Base-by-base conservation (phyloP, 345 rosid genomes). In the Gynandropsis gynandra region DNA sequence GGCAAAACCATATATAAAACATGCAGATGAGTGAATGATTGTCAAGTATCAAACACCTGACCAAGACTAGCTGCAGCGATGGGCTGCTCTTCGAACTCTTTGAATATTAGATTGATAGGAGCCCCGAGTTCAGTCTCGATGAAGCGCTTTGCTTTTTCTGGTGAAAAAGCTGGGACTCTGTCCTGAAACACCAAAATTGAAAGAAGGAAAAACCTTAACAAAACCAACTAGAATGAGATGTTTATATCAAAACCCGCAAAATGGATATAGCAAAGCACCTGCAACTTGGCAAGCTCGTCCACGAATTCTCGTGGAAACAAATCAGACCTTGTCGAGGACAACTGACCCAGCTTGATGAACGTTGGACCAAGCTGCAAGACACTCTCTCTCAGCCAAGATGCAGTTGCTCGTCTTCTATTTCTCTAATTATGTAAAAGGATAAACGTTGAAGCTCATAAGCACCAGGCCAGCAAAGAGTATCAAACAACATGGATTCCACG, bases 11-110 rank as follows among this genome's bases (percentile, higher is more conserved):
- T 6, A 15, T 0, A 3, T 21, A 46, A 39, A 37, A 31, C 35
- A 34, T 33, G 51, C 18, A 53, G 8, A 36, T 15, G 15, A 44
- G 13, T 13, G 20, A n/a, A 42, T 14, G 56, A 29, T 40, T 31
- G 50, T 50, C 51, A 44, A 29, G 38, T 71, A 59, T 69, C 70
- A 71, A 78, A 69, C 74, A 89, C 98, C 89, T 89, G 98, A 66
- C 98, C 98, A 79, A 89, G 98, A 68, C 96, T 89, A 74, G 98
- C 98, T 35, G 96, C 98, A 59, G 98, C 98, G 52, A 90, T 77
- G n/a, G 98, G 95, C 60, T 43, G 79, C 42, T 90, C 95, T 74
- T 90, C 98, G 62, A 90, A 84, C 60, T 73, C 89, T 76, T 72
- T 82, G 58, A 61, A 90, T 65, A 90, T 58, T 37, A 76, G 51